phyloP scores from a whole-genome alignment of 345 rosid genomes.

The Brassica incana region DNA sequence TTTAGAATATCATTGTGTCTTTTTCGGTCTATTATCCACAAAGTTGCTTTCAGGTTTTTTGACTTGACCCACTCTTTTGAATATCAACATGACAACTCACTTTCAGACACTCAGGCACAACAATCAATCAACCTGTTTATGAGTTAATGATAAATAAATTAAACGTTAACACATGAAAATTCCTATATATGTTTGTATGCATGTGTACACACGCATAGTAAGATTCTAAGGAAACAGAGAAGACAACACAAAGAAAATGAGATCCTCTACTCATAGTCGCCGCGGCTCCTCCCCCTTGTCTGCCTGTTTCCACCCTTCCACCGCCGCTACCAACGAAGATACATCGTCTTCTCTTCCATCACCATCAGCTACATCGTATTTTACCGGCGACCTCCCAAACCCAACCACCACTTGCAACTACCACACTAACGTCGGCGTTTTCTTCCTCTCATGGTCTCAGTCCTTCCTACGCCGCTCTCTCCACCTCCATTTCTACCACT shows the following conservation, averaged over 20 bases:
- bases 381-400: conserved; percentile 36
- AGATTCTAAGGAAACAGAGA: neutral
- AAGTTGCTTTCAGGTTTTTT: conserved; percentile 24
- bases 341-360: conserved; percentile 24
- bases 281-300: conserved; percentile 55
- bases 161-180: neutral
- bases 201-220: neutral
- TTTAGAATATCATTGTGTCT: neutral
- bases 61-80: conserved; percentile 36
- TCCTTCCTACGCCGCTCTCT: conserved; percentile 68
- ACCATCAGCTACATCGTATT: neutral
- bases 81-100: conserved; percentile 36
- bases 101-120: conserved; percentile 26
- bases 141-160: neutral
- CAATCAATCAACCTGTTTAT: neutral
- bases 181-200: conserved; percentile 1
- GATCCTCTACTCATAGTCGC: conserved; percentile 4
- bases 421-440: conserved; percentile 68
- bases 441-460: conserved; percentile 85
- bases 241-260: conserved; percentile 17
- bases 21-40: conserved; percentile 23
- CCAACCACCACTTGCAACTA: conserved; percentile 57
- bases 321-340: neutral
- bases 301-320: conserved; percentile 57
- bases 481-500: conserved; percentile 60